These are phyloP conservation scores for Beauveria sp. DNA, from an alignment of 2,329 filamentous ascomycete species.

Conservation along the genomic window DNA sequence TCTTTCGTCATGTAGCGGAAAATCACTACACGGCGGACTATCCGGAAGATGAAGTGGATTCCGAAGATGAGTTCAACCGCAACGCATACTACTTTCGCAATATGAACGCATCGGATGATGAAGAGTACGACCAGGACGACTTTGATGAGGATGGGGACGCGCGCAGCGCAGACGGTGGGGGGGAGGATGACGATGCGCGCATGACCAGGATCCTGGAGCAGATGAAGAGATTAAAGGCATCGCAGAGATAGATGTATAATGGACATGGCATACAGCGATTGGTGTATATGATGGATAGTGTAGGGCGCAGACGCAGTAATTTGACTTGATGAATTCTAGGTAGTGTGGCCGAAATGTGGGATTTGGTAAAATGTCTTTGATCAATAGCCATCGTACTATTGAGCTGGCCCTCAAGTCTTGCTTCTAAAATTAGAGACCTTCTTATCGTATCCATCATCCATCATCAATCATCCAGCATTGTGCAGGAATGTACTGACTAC, in stretches of 20 bases:
- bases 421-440: background rate
- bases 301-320: no score
- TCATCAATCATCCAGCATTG: background rate
- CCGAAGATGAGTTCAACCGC: slow-evolving; percentile 48
- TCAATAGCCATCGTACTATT: no score
- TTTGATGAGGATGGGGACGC: slow-evolving; percentile 15
- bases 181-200: slow-evolving; percentile 28
- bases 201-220: slow-evolving; percentile 33
- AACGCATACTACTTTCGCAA: slow-evolving; percentile 49
- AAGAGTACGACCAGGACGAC: slow-evolving; percentile 41
- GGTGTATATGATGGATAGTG: no score
- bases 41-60: slow-evolving; percentile 69
- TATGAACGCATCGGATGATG: slow-evolving; percentile 45
- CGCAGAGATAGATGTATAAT: background rate
- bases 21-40: slow-evolving; percentile 76
- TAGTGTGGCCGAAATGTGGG: no score
- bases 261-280: background rate
- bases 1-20: slow-evolving; percentile 44
- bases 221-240: slow-evolving; percentile 19
- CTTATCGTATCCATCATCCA: background rate
- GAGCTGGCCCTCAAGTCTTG: no score
- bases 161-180: slow-evolving; percentile 30
- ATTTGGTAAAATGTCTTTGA: background rate
- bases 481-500: background rate
- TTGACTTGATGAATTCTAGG: no score